phyloP scores from a whole-genome alignment of 2,329 filamentous ascomycete species.

The Chrysoporthe austroafricana region DNA sequence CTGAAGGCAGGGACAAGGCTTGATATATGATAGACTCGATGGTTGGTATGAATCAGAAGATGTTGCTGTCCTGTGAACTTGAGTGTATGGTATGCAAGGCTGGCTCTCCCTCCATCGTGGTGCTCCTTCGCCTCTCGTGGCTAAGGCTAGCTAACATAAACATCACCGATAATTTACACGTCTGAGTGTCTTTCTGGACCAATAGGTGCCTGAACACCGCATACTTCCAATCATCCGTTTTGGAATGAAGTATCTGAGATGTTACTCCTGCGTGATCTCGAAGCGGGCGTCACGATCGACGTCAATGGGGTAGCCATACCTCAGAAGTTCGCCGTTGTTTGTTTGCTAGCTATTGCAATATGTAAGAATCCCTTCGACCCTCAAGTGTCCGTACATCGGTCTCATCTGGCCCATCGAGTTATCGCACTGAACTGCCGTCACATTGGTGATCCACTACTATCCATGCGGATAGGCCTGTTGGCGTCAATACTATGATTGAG shows the following conservation, averaged over 20 bases:
- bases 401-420: not conserved
- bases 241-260: not conserved
- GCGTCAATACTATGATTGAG: not conserved
- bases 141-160: not conserved
- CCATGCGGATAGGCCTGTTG: not conserved
- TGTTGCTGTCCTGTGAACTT: not conserved
- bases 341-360: slow-evolving; percentile 22
- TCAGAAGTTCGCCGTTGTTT: slow-evolving; percentile 22
- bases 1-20: not conserved
- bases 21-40: not conserved
- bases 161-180: not conserved
- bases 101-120: not conserved
- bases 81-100: not conserved
- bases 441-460: not conserved
- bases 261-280: slow-evolving; percentile 5
- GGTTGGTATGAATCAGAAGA: not conserved
- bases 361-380: slow-evolving; percentile 11
- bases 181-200: not conserved
- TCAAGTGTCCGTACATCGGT: not conserved
- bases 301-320: not conserved
- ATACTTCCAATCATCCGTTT: not conserved
- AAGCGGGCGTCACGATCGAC: slow-evolving; percentile 12
- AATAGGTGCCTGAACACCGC: not conserved
- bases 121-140: not conserved
- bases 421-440: not conserved